Evolutionary conservation across 2,329 filamentous ascomycete species (phyloP).

Genomic region (Fusarium sp.): DNA sequence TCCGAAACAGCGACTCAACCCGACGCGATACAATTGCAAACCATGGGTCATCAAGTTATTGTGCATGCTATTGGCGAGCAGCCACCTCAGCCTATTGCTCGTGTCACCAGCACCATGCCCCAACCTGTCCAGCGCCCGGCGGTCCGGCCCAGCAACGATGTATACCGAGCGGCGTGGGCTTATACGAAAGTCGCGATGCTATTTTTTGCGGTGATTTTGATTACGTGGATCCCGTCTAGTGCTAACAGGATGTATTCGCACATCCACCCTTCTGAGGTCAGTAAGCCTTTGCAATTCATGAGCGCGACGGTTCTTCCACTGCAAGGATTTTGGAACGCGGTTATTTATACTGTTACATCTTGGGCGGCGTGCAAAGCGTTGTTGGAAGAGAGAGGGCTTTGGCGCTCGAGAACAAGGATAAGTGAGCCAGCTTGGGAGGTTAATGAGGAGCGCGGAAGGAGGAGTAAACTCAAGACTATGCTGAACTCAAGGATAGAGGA

Average conservation of each 20-base stretch:
- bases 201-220: background rate
- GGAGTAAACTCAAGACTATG: background rate
- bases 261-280: background rate
- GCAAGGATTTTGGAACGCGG: background rate
- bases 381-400: background rate
- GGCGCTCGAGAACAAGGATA: background rate
- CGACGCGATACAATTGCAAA: background rate
- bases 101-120: background rate
- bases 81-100: background rate
- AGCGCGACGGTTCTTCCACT: background rate
- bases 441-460: background rate
- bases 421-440: background rate
- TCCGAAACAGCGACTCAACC: background rate
- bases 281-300: conserved; percentile 7
- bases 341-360: background rate
- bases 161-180: conserved; percentile 2
- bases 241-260: conserved; percentile 3
- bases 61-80: background rate
- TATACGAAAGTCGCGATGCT: conserved; percentile 8
- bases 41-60: background rate
- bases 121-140: background rate
- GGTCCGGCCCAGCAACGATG: background rate
- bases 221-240: background rate
- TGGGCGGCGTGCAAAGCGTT: background rate
- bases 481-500: background rate